Conservation (phyloP, 345 rosid species). For the Barbarea vulgaris region DNA sequence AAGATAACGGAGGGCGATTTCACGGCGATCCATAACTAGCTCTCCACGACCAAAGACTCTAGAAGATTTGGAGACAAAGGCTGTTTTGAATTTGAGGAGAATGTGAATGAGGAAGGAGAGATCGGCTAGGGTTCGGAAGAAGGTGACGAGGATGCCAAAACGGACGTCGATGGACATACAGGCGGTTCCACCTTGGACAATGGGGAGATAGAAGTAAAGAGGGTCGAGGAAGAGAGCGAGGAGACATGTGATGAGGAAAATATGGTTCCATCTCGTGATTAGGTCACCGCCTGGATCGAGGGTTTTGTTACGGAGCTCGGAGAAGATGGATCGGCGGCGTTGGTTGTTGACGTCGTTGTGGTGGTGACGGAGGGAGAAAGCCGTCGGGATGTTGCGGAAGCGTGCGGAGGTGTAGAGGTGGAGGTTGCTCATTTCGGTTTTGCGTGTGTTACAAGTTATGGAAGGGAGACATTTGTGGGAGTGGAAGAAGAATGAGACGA, state of each 20-base stretch:
- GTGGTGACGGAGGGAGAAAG: conserved; percentile 50
- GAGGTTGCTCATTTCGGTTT: conserved; percentile 46
- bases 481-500: conserved; percentile 23
- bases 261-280: conserved; percentile 67
- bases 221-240: conserved; percentile 84
- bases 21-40: conserved; percentile 69
- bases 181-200: conserved; percentile 48
- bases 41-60: conserved; percentile 84
- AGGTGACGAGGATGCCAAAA: conserved; percentile 60
- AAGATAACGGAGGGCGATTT: conserved; percentile 66
- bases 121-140: conserved; percentile 70
- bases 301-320: conserved; percentile 50
- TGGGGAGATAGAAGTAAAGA: conserved; percentile 78
- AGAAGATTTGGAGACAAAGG: conserved; percentile 67
- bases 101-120: conserved; percentile 65
- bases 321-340: conserved; percentile 28
- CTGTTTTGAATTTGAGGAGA: conserved; percentile 67
- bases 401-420: conserved; percentile 46
- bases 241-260: conserved; percentile 66
- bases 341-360: conserved; percentile 44
- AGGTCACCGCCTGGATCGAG: conserved; percentile 72
- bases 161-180: conserved; percentile 56
- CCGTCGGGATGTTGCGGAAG: conserved; percentile 46
- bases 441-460: conserved; percentile 36
- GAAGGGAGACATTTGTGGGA: conserved; percentile 34